Base-by-base conservation (phyloP, 2,329 filamentous ascomycete species). In the Corynespora cassiicola region DNA sequence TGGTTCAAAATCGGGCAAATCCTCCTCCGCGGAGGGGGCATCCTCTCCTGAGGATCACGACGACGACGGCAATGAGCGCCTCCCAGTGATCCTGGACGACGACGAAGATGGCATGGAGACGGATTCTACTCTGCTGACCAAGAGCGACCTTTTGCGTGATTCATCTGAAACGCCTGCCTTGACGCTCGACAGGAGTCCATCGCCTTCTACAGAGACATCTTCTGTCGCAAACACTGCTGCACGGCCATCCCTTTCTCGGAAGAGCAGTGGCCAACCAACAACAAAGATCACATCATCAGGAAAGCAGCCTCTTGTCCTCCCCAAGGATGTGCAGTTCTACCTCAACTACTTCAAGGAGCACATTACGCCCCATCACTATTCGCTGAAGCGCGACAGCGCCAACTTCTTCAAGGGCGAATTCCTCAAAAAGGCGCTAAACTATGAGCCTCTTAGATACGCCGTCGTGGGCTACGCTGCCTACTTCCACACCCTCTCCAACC, bases 401-500 rank as follows among this genome's bases (percentile, higher is more conserved):
- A 76, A 85, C 45, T 96, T 96, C 63, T 82, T 96, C 47, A 82
- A 81, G 31, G 79, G 76, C 7, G 83, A 82, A 6, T 78, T 96
- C 27, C 76, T 91, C 14, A 82, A 82, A 25, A 75, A 87, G 36
- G 91, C 92, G 0, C 65, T 91, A 31, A 80, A 80, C 65, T 86
- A 90, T 61, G 87, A 96, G 45, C 83, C 91, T 6, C 74, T 97
- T 8, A 77, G 96, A 5, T 90, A 96, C 63, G 90, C 91, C 1
- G 73, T 96, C 4, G 87, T 91, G 7, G 90, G 87, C 0, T 97
- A 96, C 63, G 80, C 92, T 8, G 88, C 91, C 0, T 97, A 96
- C 59, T 90, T 95, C 53, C 80, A 86, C 51, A 87, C 87, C 2
- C 66, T 96, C 31, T 77, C 79, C 24, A 82, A 85, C 31, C 81